These are phyloP conservation scores for Chytriomyces sp. DNA, from an alignment of 192 early-diverging fungal genomes.

Conservation along the genomic window DNA sequence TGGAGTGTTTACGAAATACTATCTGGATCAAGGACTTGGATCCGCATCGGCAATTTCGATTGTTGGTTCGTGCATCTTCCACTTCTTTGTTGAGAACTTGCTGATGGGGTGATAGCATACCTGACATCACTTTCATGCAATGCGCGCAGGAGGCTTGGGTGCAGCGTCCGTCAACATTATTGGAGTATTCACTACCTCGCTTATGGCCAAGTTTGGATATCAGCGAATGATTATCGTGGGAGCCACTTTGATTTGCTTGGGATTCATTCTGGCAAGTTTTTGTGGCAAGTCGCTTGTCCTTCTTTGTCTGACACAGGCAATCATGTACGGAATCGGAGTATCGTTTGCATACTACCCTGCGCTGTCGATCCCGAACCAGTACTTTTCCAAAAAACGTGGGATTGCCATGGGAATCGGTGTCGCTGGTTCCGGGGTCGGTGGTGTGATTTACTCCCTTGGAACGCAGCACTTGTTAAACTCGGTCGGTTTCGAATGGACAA, in stretches of 20 bases:
- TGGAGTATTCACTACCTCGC: not conserved
- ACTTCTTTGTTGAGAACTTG: not conserved
- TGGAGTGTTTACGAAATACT: conserved; percentile 48
- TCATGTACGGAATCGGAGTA: conserved; percentile 74
- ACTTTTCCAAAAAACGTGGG: conserved; percentile 68
- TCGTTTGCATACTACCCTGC: conserved; percentile 68
- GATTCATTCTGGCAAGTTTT: conserved; percentile 21
- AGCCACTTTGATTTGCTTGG: conserved; percentile 43
- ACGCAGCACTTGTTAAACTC: conserved; percentile 62
- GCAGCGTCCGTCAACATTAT: not conserved
- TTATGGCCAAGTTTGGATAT: conserved; percentile 54
- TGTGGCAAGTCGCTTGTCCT: conserved; percentile 48
- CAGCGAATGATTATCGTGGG: conserved; percentile 53
- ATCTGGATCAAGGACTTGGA: conserved; percentile 18
- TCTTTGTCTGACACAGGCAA: conserved; percentile 71
- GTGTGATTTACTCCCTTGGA: conserved; percentile 65
- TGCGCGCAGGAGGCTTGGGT: not conserved
- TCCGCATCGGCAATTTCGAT: conserved; percentile 28
- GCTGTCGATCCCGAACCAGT: conserved; percentile 68
- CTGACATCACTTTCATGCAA: too few relatives aligned
- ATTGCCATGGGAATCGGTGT: conserved; percentile 75
- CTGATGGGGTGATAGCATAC: not conserved
- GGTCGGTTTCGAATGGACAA: conserved; percentile 65
- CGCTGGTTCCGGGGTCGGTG: conserved; percentile 74
- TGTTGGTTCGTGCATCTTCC: conserved; percentile 30